These are phyloP conservation scores for Solanum medicagineum DNA, from an alignment of 257 asterid species.

Conservation along the genomic window DNA sequence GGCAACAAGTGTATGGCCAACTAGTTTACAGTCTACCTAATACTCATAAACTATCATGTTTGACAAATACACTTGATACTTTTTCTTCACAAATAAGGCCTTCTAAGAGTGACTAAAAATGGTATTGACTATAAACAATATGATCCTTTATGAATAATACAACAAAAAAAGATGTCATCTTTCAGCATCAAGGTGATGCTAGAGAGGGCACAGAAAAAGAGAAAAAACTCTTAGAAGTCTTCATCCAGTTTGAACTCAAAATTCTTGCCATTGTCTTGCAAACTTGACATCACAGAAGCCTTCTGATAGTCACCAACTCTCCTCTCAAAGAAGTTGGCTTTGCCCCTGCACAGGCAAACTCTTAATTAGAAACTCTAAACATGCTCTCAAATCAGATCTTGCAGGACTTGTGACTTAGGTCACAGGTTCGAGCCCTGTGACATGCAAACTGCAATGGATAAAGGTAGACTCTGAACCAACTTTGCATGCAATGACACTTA, in stretches of 20 bases:
- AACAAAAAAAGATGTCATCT: background rate
- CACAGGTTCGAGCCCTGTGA: background rate
- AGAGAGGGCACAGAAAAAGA: background rate
- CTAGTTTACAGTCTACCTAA: background rate
- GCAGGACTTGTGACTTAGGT: background rate
- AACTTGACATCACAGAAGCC: slow-evolving; percentile 67
- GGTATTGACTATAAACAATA: background rate
- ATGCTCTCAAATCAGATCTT: background rate
- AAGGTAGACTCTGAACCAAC: background rate
- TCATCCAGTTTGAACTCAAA: slow-evolving; percentile 54
- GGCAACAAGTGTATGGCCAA: background rate
- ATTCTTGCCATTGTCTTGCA: slow-evolving; percentile 39
- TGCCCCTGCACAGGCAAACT: slow-evolving; percentile 32
- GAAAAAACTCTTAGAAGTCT: slow-evolving; percentile 41
- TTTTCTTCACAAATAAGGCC: background rate
- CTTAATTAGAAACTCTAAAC: background rate
- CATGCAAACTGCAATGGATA: background rate
- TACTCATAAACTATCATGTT: background rate
- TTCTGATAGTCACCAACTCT: slow-evolving; percentile 74
- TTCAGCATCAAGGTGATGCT: slow-evolving; percentile 8
- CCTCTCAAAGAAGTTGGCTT: slow-evolving; percentile 69
- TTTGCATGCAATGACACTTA: slow-evolving; percentile 18
- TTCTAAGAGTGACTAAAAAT: background rate
- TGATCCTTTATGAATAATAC: background rate
- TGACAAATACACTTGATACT: background rate